Conservation (phyloP, 805 yeast species). For the Saccharomycopsis olivae region DNA sequence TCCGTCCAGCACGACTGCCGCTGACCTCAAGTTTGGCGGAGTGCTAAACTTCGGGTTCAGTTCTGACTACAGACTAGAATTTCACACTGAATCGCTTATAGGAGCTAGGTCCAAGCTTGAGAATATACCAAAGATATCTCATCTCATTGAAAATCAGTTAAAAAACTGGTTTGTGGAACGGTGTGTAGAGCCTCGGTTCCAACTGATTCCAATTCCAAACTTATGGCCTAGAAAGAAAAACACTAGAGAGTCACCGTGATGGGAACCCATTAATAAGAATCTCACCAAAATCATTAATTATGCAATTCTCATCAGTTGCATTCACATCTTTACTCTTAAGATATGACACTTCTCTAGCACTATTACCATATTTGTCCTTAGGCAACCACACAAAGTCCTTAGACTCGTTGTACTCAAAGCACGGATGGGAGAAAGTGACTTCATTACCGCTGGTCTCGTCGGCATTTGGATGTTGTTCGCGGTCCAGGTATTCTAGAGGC, state of each 20-base stretch:
- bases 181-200: constrained; percentile 89
- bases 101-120: constrained; percentile 90
- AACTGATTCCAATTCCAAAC: constrained; percentile 73
- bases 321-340: constrained; percentile 21
- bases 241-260: constrained; percentile 37
- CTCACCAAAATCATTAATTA: constrained; percentile 21
- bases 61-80: constrained; percentile 85
- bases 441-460: constrained; percentile 8
- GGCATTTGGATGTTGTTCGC: constrained; percentile 7
- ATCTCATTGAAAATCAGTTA: constrained; percentile 70
- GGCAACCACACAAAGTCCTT: constrained; percentile 33
- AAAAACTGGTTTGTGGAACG: constrained; percentile 87
- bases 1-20: constrained; percentile 18
- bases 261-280: constrained; percentile 16
- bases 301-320: constrained; percentile 18
- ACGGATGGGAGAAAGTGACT: constrained; percentile 19
- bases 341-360: constrained; percentile 20
- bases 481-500: constrained; percentile 24
- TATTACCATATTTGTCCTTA: constrained; percentile 28
- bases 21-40: constrained; percentile 12
- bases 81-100: constrained; percentile 76
- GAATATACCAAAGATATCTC: constrained; percentile 85
- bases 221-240: constrained; percentile 71
- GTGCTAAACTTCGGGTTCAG: constrained; percentile 83
- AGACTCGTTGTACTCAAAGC: constrained; percentile 13